Evolutionary conservation across 352 stramenopile species (phyloP).

Genomic region (Globisporangium paroecandrum): DNA sequence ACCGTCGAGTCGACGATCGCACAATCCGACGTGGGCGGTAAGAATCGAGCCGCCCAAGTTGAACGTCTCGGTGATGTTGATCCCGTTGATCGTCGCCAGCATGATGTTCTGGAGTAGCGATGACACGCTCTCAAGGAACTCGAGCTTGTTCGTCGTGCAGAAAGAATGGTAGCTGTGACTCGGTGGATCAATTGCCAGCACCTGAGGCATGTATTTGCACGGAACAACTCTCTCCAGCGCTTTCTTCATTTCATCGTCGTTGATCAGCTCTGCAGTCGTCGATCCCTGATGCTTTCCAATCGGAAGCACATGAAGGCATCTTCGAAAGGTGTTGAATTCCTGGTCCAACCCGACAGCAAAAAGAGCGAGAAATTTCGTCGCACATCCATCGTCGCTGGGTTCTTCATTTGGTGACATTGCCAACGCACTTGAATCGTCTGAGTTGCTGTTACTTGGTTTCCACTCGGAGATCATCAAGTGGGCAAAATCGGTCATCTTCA

Average conservation of each 20-base stretch:
- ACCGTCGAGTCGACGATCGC: constrained; percentile 32
- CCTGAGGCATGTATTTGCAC: constrained; percentile 44
- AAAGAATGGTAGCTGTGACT: constrained; percentile 37
- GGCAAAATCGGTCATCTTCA: constrained; percentile 56
- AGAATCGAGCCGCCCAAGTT: constrained; percentile 25
- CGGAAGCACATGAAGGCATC: constrained; percentile 53
- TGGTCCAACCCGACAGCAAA: constrained; percentile 62
- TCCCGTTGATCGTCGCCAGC: constrained; percentile 56
- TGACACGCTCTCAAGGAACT: constrained; percentile 55
- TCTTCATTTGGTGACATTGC: constrained; percentile 7
- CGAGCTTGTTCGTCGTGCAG: constrained; percentile 40
- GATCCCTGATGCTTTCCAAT: constrained; percentile 18
- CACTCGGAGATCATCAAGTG: constrained; percentile 63
- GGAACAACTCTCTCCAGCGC: constrained; percentile 32
- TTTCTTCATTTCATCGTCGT: constrained; percentile 35
- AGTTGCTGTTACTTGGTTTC: constrained; percentile 17
- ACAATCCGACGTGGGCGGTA: constrained; percentile 17
- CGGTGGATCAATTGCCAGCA: constrained; percentile 46
- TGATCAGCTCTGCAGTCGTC: constrained; percentile 25
- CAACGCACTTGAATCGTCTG: background rate
- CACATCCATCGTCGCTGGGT: background rate
- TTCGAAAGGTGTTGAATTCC: constrained; percentile 60
- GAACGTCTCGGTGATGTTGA: constrained; percentile 30
- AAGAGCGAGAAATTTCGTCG: constrained; percentile 33
- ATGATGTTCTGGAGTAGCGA: constrained; percentile 61